phyloP scores from a whole-genome alignment of 108 stramenopile genomes.

The Skeletonema menzelii region DNA sequence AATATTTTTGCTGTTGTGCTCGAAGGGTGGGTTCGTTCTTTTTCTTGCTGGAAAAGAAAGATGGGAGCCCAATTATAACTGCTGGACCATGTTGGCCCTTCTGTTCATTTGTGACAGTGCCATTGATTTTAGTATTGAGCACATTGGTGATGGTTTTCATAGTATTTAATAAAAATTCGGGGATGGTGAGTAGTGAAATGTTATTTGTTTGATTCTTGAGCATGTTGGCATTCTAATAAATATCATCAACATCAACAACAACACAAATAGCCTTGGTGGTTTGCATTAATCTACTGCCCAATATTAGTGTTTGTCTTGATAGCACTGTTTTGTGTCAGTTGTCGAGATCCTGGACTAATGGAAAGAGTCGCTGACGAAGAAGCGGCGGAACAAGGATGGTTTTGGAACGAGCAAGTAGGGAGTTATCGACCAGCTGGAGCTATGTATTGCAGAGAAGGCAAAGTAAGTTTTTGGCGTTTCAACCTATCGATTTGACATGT shows the following conservation, averaged over 20 bases:
- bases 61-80: constrained; percentile 83
- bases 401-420: constrained; percentile 92
- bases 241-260: not conserved
- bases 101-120: constrained; percentile 83
- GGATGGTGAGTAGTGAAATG: constrained; percentile 55
- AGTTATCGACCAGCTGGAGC: constrained; percentile 89
- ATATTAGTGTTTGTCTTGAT: constrained; percentile 64
- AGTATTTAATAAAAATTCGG: constrained; percentile 62
- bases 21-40: constrained; percentile 84
- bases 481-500: not conserved
- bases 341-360: constrained; percentile 87
- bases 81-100: constrained; percentile 94
- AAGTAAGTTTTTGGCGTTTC: constrained; percentile 33
- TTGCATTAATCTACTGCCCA: constrained; percentile 74
- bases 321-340: constrained; percentile 77
- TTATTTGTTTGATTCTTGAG: not conserved
- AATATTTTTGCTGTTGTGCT: constrained; percentile 85
- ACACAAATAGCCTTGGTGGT: constrained; percentile 68
- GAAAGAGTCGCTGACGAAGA: constrained; percentile 86
- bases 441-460: constrained; percentile 85
- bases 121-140: constrained; percentile 69
- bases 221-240: not conserved
- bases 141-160: constrained; percentile 70
- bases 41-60: constrained; percentile 63
- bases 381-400: constrained; percentile 83